Conservation (phyloP, 495 filamentous ascomycete genomes). For the Talaromyces wortmannii region DNA sequence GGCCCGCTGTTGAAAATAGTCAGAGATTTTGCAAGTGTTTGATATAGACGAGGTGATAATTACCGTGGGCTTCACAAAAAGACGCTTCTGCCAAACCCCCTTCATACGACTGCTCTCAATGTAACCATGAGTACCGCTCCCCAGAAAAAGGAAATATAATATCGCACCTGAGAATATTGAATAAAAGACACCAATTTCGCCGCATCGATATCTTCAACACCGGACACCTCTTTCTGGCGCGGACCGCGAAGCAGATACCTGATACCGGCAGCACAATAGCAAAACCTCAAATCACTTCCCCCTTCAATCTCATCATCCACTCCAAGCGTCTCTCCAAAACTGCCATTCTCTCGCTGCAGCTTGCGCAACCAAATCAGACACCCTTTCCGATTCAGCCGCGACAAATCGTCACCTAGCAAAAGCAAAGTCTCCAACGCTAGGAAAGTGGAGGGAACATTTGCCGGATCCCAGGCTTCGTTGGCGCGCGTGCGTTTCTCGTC, state of each 20-base stretch:
- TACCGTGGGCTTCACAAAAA: conserved; percentile 84
- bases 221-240: conserved; percentile 42
- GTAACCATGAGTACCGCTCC: not conserved
- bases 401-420: conserved; percentile 67
- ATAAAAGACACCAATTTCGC: conserved; percentile 65
- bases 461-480: conserved; percentile 64
- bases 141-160: not conserved
- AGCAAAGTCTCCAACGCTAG: conserved; percentile 75
- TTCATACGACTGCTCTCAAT: conserved; percentile 65
- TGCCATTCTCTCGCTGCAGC: conserved; percentile 78
- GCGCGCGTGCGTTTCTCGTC: conserved; percentile 28
- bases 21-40: conserved; percentile 4
- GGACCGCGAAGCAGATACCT: conserved; percentile 71
- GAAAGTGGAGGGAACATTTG: conserved; percentile 78
- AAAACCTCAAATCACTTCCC: conserved; percentile 78
- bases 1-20: conserved; percentile 55
- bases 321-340: conserved; percentile 78
- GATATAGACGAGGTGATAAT: conserved; percentile 16
- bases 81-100: conserved; percentile 79
- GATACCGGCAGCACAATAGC: conserved; percentile 74
- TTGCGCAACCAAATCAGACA: conserved; percentile 67
- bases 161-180: conserved; percentile 54
- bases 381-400: conserved; percentile 56
- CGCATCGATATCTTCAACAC: conserved; percentile 69
- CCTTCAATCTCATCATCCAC: conserved; percentile 59